Conservation (phyloP, 371 early-diverging fungal genomes). For the Mucor irregularis region DNA sequence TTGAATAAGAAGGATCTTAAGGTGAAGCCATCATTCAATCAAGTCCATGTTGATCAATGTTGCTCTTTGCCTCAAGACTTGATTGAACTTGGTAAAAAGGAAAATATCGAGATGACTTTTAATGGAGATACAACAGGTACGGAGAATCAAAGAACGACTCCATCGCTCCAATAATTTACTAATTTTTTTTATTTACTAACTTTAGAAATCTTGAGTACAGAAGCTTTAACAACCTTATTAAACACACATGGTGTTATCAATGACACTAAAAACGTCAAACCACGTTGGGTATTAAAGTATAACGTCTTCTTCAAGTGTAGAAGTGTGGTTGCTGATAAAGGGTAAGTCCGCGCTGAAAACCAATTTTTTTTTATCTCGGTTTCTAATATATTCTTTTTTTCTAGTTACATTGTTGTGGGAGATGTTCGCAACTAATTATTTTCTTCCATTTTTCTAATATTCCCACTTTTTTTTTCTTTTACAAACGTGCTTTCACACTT, state of each 20-base stretch:
- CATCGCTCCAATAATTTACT: too few relatives aligned
- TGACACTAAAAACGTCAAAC: constrained; percentile 12
- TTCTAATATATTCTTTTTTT: background rate
- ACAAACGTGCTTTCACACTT: too few relatives aligned
- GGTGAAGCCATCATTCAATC: constrained; percentile 37
- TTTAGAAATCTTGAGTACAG: constrained; percentile 38
- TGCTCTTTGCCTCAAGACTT: constrained; percentile 50
- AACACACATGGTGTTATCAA: constrained; percentile 22
- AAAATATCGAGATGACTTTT: constrained; percentile 48
- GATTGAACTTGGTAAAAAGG: constrained; percentile 44
- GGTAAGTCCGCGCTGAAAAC: constrained; percentile 32
- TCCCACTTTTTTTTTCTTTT: too few relatives aligned
- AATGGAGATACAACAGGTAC: constrained; percentile 55
- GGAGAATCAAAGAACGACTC: constrained; percentile 3
- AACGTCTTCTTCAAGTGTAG: constrained; percentile 51
- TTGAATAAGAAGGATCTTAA: constrained; percentile 18
- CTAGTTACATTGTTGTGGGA: constrained; percentile 43
- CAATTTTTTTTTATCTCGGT: background rate
- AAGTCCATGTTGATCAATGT: constrained; percentile 51
- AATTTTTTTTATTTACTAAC: background rate
- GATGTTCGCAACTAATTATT: constrained; percentile 13
- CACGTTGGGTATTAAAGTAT: constrained; percentile 59
- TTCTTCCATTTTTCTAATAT: too few relatives aligned
- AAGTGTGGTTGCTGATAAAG: constrained; percentile 57
- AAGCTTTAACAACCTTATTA: constrained; percentile 37